Evolutionary conservation across 768 basidiomycete species (phyloP), one percentile per base, ranked within the genome.

Genomic region (Termitomyces sp.): DNA sequence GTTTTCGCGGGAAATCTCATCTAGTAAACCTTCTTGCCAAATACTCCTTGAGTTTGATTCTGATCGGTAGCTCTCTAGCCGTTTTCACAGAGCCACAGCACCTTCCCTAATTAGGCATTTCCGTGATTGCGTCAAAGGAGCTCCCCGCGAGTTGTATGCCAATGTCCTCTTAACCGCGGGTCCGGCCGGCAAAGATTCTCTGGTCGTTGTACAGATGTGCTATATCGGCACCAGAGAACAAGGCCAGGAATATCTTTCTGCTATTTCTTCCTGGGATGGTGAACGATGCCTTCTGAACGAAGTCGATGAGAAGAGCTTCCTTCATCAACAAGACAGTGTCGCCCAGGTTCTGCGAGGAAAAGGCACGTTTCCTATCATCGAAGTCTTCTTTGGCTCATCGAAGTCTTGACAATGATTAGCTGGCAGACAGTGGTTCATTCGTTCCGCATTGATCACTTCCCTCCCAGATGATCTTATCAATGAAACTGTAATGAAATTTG

Each of bases 1-100:
- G 92, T 94, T 3, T 95, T 92, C 63, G 91, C 94, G 10, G 94
- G 94, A 2, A 96, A 94, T 66, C 76, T 96, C 40, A 86, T 97
- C 59, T 96, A 93, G 93, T 93, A 62, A 64, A 90, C 76, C 52
- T 12, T 41, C 9, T 22, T 29, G 22, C 22, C 39, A 20, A 0
- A 18, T 25, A 18, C 16, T 18, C 23, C 1, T 50, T 20, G 31
- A 15, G 3, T 7, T 27, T 27, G 15, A 9, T 12, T 13, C 38
- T 29, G 4, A 50, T 61, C 60, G 33, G 60, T 36, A 22, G 39
- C 25, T 53, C 23, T 16, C 53, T 63, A 95, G 93, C 69, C 89
- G 91, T 35, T 97, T 96, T 73, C 85, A 91, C 68, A 82, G 79
- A 45, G 81, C 85, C n/a, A 95, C 92, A 0, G 88, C 94, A 0